These are phyloP conservation scores for Leccinum variicolor DNA, from an alignment of 768 basidiomycete species.

Conservation along the genomic window DNA sequence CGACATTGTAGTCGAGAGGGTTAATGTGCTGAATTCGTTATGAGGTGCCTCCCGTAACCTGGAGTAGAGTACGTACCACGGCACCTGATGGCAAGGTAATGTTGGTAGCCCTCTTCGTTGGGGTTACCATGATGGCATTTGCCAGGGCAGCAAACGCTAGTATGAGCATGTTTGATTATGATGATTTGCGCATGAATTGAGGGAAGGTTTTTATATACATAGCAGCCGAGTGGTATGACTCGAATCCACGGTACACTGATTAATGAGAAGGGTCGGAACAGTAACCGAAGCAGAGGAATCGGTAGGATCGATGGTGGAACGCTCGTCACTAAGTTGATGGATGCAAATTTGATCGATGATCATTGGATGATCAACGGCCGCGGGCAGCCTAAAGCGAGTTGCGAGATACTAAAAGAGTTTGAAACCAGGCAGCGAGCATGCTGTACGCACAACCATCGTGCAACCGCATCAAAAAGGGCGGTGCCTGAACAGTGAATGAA, in stretches of 20 bases:
- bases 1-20: not conserved
- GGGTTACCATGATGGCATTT: not conserved
- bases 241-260: not conserved
- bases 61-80: not conserved
- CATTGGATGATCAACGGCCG: too few species aligned
- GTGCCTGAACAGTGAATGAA: too few species aligned
- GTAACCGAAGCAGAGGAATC: not conserved
- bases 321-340: too few species aligned
- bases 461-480: too few species aligned
- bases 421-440: too few species aligned
- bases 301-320: too few species aligned
- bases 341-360: too few species aligned
- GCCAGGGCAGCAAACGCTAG: not conserved
- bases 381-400: too few species aligned
- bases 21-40: not conserved
- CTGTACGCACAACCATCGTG: too few species aligned
- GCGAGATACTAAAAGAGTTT: too few species aligned
- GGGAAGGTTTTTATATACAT: not conserved
- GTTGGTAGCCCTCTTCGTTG: not conserved
- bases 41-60: not conserved
- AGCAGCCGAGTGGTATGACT: not conserved
- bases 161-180: not conserved
- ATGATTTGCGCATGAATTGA: not conserved
- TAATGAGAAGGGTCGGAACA: not conserved
- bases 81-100: not conserved